Evolutionary conservation across 495 filamentous ascomycete genomes (phyloP).

Genomic region (Hypoxylon crocopeplum): DNA sequence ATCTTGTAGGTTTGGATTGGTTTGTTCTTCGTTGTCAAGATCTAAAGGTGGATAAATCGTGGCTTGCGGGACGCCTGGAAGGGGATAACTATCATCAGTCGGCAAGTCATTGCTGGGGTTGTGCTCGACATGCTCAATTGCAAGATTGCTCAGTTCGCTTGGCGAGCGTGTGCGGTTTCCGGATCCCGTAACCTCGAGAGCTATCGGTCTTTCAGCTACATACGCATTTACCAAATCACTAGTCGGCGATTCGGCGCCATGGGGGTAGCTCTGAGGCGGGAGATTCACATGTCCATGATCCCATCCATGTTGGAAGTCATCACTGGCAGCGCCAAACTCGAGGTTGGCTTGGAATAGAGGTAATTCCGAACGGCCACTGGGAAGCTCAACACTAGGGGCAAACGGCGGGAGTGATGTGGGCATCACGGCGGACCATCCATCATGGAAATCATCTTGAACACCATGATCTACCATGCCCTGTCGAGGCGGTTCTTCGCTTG

Average conservation of each 20-base stretch:
- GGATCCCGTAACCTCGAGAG: not conserved
- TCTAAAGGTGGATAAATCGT: slow-evolving; percentile 30
- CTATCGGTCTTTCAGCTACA: not conserved
- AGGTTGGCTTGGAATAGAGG: slow-evolving; percentile 7
- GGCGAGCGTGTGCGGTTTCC: slow-evolving; percentile 15
- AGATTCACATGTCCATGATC: slow-evolving; percentile 10
- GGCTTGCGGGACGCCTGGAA: not conserved
- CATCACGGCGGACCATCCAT: slow-evolving; percentile 5
- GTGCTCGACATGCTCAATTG: slow-evolving; percentile 27
- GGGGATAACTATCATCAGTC: slow-evolving; percentile 14
- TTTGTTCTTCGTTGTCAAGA: slow-evolving; percentile 18
- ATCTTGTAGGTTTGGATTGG: not conserved
- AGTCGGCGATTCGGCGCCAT: slow-evolving; percentile 1
- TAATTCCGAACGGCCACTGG: slow-evolving; percentile 4
- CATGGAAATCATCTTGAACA: slow-evolving; percentile 16
- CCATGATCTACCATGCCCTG: slow-evolving; percentile 28
- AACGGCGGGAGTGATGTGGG: slow-evolving; percentile 6
- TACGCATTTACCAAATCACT: slow-evolving; percentile 1
- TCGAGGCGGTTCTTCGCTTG: slow-evolving; percentile 6
- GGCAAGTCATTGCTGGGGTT: not conserved
- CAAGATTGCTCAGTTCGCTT: slow-evolving; percentile 37
- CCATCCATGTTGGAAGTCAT: slow-evolving; percentile 17
- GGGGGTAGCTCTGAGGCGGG: slow-evolving; percentile 8
- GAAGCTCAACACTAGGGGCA: not conserved
- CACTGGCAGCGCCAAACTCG: not conserved